Evolutionary conservation across 345 rosid genomes (phyloP).

Genomic region (Citropsis articulata): DNA sequence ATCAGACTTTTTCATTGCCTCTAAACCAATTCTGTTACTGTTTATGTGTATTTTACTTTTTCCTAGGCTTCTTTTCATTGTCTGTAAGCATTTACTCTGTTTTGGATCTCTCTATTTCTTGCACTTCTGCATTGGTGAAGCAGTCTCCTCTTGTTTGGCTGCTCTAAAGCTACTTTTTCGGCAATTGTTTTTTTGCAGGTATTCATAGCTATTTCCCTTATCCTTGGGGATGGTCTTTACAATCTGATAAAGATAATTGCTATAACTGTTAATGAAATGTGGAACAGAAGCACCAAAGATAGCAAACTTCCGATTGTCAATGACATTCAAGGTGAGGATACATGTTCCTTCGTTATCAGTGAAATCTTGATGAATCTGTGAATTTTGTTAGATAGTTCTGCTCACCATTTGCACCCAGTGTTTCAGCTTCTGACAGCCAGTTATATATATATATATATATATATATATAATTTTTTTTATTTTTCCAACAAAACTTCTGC

Average conservation of each 20-base stretch:
- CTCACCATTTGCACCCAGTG: background rate
- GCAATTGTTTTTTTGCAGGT: constrained; percentile 43
- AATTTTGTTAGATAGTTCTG: background rate
- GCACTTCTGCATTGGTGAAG: background rate
- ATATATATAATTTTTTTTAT: background rate
- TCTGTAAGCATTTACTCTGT: background rate
- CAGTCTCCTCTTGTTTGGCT: background rate
- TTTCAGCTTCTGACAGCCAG: constrained; percentile 2
- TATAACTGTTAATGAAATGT: constrained; percentile 56
- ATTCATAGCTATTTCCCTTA: constrained; percentile 77
- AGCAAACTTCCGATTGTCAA: constrained; percentile 48
- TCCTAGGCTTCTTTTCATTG: background rate
- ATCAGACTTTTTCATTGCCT: constrained; percentile 24
- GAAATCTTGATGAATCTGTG: background rate
- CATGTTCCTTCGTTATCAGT: background rate
- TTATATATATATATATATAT: too few relatives aligned
- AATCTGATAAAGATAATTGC: constrained; percentile 77
- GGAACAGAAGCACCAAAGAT: constrained; percentile 47
- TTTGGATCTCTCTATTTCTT: background rate
- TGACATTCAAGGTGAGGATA: constrained; percentile 39
- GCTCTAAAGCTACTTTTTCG: constrained; percentile 6
- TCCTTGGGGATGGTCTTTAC: constrained; percentile 93
- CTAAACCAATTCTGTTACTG: background rate
- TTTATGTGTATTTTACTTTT: background rate
- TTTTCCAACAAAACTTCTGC: background rate